phyloP scores from a whole-genome alignment of 345 rosid species.

The Hibiscus trionum region DNA sequence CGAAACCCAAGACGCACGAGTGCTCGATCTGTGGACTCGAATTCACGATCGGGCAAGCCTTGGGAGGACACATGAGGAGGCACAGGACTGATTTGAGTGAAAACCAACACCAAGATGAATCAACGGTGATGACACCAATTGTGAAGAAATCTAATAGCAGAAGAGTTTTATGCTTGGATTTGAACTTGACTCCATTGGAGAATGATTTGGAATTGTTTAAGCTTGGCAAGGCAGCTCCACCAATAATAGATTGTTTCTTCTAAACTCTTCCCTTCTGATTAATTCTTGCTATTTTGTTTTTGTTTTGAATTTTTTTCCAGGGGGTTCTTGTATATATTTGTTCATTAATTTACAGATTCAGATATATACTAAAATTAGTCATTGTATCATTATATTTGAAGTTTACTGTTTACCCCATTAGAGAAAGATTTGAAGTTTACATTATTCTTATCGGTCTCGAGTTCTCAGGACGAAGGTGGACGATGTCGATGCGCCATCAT shows the following conservation, averaged over 20 bases:
- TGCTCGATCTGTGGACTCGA: slow-evolving; percentile 84
- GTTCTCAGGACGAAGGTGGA: too few species aligned
- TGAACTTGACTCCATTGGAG: slow-evolving; percentile 68
- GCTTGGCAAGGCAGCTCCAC: slow-evolving; percentile 27
- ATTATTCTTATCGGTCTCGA: too few species aligned
- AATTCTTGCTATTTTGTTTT: neutral
- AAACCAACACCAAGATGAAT: neutral
- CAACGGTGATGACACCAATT: slow-evolving; percentile 10
- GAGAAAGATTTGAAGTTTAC: too few species aligned
- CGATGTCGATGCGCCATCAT: too few species aligned
- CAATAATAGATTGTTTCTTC: slow-evolving; percentile 27
- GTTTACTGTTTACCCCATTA: too few species aligned
- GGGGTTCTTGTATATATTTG: neutral
- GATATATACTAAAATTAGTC: too few species aligned
- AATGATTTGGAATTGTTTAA: slow-evolving; percentile 45
- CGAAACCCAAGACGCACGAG: slow-evolving; percentile 57
- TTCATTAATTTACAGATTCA: too few species aligned
- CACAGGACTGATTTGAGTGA: slow-evolving; percentile 27
- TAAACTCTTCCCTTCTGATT: slow-evolving; percentile 8
- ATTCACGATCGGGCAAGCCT: slow-evolving; percentile 66
- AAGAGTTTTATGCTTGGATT: slow-evolving; percentile 45
- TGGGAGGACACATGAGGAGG: slow-evolving; percentile 72
- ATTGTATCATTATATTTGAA: too few species aligned
- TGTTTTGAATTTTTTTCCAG: neutral
- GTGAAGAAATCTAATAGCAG: slow-evolving; percentile 41